Evolutionary conservation across 179 eudicot genomes (phyloP).

Genomic region (Heliamphora ciliata): DNA sequence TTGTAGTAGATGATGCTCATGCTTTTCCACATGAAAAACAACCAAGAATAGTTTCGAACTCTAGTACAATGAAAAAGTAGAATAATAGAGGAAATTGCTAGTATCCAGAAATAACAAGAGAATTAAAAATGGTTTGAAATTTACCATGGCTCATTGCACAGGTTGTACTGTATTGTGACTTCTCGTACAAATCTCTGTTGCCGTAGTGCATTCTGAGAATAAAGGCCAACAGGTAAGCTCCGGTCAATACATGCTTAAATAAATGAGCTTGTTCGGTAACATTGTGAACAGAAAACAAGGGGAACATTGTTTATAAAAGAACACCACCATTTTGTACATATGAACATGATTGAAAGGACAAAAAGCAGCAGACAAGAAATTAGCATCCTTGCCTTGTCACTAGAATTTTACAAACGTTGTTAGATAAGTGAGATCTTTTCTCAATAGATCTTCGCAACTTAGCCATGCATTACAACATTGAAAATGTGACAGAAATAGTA

Average conservation of each 20-base stretch:
- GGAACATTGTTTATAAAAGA: neutral
- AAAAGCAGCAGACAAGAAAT: neutral
- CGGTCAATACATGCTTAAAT: no score
- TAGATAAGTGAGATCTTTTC: neutral
- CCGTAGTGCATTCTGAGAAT: constrained; percentile 71
- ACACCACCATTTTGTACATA: neutral
- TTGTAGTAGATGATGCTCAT: neutral
- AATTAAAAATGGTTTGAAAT: neutral
- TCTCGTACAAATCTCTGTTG: constrained; percentile 99
- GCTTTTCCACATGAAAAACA: neutral
- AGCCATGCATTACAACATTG: neutral
- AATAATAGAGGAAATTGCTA: neutral
- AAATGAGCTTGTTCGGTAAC: no score
- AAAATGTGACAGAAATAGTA: neutral
- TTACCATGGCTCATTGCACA: constrained; percentile 98
- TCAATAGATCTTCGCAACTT: neutral
- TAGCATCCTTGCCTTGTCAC: neutral
- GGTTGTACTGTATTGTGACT: constrained; percentile 92
- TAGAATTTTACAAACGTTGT: neutral
- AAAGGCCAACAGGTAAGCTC: constrained; percentile 13
- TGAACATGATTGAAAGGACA: neutral
- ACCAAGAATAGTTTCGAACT: neutral
- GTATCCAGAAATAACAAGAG: neutral
- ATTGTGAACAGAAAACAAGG: no score
- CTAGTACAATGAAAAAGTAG: neutral